Evolutionary conservation across 805 yeast genomes (phyloP), one percentile per base, ranked within the genome.

Genomic region (Yamadazyma phyllophila): DNA sequence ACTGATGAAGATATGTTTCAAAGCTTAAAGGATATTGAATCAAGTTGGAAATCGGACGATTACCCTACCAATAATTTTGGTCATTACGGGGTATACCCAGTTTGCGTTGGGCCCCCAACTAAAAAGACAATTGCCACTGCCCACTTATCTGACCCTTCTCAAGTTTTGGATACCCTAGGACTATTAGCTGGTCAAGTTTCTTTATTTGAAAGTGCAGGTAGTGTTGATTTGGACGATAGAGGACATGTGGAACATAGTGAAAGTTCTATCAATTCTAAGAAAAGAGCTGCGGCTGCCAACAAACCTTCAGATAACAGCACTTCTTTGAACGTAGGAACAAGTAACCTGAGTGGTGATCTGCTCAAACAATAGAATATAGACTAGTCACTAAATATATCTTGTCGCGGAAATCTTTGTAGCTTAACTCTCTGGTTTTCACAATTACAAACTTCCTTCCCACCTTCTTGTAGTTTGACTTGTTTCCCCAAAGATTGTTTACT

Each of bases 1-100:
- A 94, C 99, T 0, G 99, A 94, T 65, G 99, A 94, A 65, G 99
- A 94, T 60, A 94, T 94, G 99, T 94, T 94, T 65, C 76, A 73
- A 48, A 84, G 92, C 24, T 71, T 94, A 56, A 79, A 82, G 46
- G 72, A 69, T 2, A 80, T 88, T 53, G 89, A 85, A 56, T 57
- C 61, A 2, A 59, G 64, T 20, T 81, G 85, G 85, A 67, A 65
- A 48, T 51, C 59, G 11, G 59, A 72, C 14, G 66, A 69, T 6
- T 61, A 70, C 33, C 67, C 71, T 2, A 65, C 63, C 45, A 78
- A 81, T 54, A 55, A 62, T n/a, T 72, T 69, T 55, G 80, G 77
- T 26, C 61, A 74, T 39, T 78, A 78, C 62, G 87, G 92, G 12
- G 69, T 90, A 40, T 86, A 81, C 61, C 91, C 97, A 0, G 90